A percentile compares a stretch with the other conserved stretches of the same genome.
These are phyloP conservation scores for Mortierella sp. DNA, from an alignment of 371 early-diverging fungal species.

Conservation along the genomic window DNA sequence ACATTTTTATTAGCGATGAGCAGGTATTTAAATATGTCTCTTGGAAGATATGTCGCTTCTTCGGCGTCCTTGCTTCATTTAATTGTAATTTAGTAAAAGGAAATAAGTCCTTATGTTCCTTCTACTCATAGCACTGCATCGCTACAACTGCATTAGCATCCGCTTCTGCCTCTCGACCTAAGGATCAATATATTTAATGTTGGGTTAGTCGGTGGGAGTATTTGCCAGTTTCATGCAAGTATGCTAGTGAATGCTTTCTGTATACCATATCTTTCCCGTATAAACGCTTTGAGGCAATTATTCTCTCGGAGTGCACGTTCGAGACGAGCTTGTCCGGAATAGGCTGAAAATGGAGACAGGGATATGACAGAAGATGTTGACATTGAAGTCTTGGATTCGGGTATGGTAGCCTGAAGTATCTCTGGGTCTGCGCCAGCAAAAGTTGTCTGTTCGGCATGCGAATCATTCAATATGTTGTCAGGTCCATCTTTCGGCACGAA, in stretches of 20 bases:
- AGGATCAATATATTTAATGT: too few species aligned
- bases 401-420: constrained; percentile 4
- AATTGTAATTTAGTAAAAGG: too few species aligned
- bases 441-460: not conserved
- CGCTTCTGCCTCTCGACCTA: constrained; percentile 21
- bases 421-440: not conserved
- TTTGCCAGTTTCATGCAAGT: not conserved
- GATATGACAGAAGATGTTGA: constrained; percentile 16
- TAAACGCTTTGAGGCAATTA: constrained; percentile 26
- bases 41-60: not conserved
- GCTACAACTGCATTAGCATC: constrained; percentile 34
- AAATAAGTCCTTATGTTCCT: not conserved
- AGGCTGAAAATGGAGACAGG: not conserved
- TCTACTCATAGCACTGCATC: constrained; percentile 8
- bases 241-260: not conserved
- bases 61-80: not conserved
- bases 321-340: not conserved
- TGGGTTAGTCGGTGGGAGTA: too few species aligned
- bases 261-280: constrained; percentile 36
- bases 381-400: constrained; percentile 26
- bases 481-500: not conserved
- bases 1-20: too few species aligned
- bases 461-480: not conserved
- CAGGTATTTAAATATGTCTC: too few species aligned
- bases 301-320: constrained; percentile 15